Percentiles rank a stretch among this genome's conserved stretches.
These are phyloP conservation scores for Pleurotus tuber-regium DNA, from an alignment of 768 basidiomycete species.

Conservation along the genomic window DNA sequence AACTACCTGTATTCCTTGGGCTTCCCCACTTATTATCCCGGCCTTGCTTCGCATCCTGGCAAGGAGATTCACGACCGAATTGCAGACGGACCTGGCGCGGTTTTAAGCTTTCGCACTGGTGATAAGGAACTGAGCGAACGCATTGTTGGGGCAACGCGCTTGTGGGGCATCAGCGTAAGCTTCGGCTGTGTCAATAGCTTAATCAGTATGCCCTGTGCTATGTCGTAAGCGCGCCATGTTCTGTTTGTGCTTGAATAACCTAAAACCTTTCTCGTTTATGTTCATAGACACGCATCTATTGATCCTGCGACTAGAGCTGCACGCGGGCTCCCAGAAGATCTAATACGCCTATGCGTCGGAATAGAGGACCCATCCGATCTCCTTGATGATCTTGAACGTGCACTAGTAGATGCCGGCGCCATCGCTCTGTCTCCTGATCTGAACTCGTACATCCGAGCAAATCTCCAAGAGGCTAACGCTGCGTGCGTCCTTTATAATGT, in stretches of 20 bases:
- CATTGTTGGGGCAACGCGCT: slow-evolving; percentile 86
- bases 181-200: slow-evolving; percentile 98
- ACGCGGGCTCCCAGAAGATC: slow-evolving; percentile 95
- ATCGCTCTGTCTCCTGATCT: slow-evolving; percentile 53
- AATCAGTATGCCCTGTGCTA: slow-evolving; percentile 98
- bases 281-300: slow-evolving; percentile 88
- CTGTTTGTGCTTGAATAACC: slow-evolving; percentile 8
- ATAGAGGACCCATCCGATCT: slow-evolving; percentile 95
- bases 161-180: slow-evolving; percentile 98
- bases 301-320: slow-evolving; percentile 94
- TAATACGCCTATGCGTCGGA: slow-evolving; percentile 96
- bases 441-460: slow-evolving; percentile 43
- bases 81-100: slow-evolving; percentile 89
- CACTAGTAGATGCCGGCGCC: slow-evolving; percentile 89
- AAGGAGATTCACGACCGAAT: slow-evolving; percentile 89
- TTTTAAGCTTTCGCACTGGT: slow-evolving; percentile 92
- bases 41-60: slow-evolving; percentile 77
- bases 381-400: slow-evolving; percentile 91
- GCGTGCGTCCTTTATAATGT: background rate
- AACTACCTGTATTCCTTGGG: slow-evolving; percentile 81
- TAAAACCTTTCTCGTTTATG: slow-evolving; percentile 14
- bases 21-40: slow-evolving; percentile 92
- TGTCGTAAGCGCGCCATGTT: slow-evolving; percentile 84
- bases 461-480: slow-evolving; percentile 27
- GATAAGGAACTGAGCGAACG: slow-evolving; percentile 88